Conservation (phyloP, 306 rosid genomes). For the Quillaja saponaria region DNA sequence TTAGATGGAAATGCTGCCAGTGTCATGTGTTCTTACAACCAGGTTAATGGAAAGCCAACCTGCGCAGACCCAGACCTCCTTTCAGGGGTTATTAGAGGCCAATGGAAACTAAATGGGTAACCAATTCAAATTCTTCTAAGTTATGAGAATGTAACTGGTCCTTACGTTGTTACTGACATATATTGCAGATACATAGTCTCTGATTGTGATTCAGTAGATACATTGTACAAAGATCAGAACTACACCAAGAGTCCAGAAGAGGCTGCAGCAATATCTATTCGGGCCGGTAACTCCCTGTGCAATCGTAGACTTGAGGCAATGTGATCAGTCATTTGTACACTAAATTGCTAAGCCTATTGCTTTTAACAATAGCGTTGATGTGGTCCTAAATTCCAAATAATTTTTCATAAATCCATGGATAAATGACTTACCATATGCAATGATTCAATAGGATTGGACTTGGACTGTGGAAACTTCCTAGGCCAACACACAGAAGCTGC, state of each 20-base stretch:
- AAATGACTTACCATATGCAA: neutral
- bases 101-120: conserved; percentile 98
- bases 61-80: conserved; percentile 98
- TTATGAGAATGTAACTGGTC: too few relatives aligned
- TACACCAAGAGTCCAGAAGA: conserved; percentile 96
- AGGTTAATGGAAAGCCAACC: conserved; percentile 94
- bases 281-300: conserved; percentile 57
- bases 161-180: conserved; percentile 20
- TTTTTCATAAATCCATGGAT: conserved; percentile 3
- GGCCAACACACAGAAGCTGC: conserved; percentile 78
- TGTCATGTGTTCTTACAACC: conserved; percentile 96
- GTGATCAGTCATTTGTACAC: too few relatives aligned
- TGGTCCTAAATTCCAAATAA: too few relatives aligned
- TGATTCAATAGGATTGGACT: conserved; percentile 67
- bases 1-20: conserved; percentile 96
- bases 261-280: conserved; percentile 80
- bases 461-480: conserved; percentile 76
- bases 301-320: neutral
- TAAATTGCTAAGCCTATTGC: too few relatives aligned
- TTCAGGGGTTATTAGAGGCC: conserved; percentile 76
- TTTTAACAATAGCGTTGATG: too few relatives aligned
- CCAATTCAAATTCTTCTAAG: too few relatives aligned
- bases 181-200: conserved; percentile 89
- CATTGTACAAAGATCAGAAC: conserved; percentile 68
- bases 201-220: conserved; percentile 91